These are phyloP conservation scores for Calonectria pseudoturangicola DNA, from an alignment of 2,329 filamentous ascomycete genomes.

Conservation along the genomic window DNA sequence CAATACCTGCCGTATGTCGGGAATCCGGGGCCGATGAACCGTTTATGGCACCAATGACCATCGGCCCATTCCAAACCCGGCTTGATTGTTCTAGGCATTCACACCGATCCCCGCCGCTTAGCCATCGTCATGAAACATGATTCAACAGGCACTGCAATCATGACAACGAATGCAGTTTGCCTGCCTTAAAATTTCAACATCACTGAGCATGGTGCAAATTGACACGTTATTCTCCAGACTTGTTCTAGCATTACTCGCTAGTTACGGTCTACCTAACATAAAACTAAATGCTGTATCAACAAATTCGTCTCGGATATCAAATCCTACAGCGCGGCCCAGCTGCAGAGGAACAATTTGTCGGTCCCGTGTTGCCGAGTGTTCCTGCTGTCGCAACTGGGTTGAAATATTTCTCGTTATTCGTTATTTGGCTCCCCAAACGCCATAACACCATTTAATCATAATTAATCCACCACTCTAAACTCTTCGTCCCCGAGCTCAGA, in stretches of 20 bases:
- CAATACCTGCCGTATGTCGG: slow-evolving; percentile 25
- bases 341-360: slow-evolving; percentile 12
- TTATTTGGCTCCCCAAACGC: slow-evolving; percentile 49
- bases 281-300: slow-evolving; percentile 26
- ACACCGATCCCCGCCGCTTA: neutral
- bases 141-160: neutral
- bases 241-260: slow-evolving; percentile 35
- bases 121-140: slow-evolving; percentile 1
- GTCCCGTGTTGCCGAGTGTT: slow-evolving; percentile 18
- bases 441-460: slow-evolving; percentile 47
- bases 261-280: slow-evolving; percentile 32
- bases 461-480: slow-evolving; percentile 33
- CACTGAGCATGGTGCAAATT: neutral
- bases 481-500: slow-evolving; percentile 15
- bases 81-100: neutral
- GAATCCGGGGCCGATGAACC: slow-evolving; percentile 47
- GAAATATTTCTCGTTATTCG: slow-evolving; percentile 50
- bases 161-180: neutral
- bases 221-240: slow-evolving; percentile 5
- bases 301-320: slow-evolving; percentile 27
- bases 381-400: slow-evolving; percentile 21
- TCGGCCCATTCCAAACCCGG: slow-evolving; percentile 25
- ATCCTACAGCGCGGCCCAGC: slow-evolving; percentile 5
- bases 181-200: neutral
- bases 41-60: slow-evolving; percentile 24